A percentile compares a stretch with the other conserved stretches of the same genome.
phyloP scores from a whole-genome alignment of 371 early-diverging fungal species.

The Rhizopus stolonifer region DNA sequence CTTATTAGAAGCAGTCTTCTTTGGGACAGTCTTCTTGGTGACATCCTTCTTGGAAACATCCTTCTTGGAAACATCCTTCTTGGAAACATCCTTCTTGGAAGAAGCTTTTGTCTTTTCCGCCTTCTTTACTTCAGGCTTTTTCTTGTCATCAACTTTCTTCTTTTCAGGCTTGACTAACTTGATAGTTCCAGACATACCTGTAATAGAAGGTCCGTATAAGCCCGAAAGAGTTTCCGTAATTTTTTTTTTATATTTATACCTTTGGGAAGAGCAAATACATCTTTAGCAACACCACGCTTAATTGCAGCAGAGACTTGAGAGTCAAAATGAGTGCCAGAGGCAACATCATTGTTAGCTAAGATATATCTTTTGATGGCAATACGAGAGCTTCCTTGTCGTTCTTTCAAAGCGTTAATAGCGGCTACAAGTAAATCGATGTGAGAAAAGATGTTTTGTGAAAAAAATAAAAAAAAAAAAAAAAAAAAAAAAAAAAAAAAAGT shows the following conservation, averaged over 20 bases:
- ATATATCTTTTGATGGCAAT: slow-evolving; percentile 74
- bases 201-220: background rate
- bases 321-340: slow-evolving; percentile 41
- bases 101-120: slow-evolving; percentile 33
- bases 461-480: too few relatives aligned
- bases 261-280: slow-evolving; percentile 60
- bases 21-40: too few relatives aligned
- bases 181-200: slow-evolving; percentile 13
- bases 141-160: slow-evolving; percentile 37
- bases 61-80: slow-evolving; percentile 22
- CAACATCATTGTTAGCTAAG: slow-evolving; percentile 60
- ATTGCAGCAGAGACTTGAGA: slow-evolving; percentile 57
- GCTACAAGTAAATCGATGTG: too few relatives aligned
- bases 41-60: slow-evolving; percentile 22
- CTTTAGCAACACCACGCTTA: slow-evolving; percentile 54
- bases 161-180: slow-evolving; percentile 53
- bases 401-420: slow-evolving; percentile 57
- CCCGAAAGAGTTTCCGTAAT: background rate
- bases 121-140: slow-evolving; percentile 28
- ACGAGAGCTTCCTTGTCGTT: slow-evolving; percentile 66
- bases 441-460: too few relatives aligned
- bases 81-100: too few relatives aligned
- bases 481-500: too few relatives aligned
- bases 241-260: slow-evolving; percentile 26
- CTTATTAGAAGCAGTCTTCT: too few relatives aligned